These are phyloP conservation scores for Fusarium poae DNA, from an alignment of 2,329 filamentous ascomycete species.

Conservation along the genomic window DNA sequence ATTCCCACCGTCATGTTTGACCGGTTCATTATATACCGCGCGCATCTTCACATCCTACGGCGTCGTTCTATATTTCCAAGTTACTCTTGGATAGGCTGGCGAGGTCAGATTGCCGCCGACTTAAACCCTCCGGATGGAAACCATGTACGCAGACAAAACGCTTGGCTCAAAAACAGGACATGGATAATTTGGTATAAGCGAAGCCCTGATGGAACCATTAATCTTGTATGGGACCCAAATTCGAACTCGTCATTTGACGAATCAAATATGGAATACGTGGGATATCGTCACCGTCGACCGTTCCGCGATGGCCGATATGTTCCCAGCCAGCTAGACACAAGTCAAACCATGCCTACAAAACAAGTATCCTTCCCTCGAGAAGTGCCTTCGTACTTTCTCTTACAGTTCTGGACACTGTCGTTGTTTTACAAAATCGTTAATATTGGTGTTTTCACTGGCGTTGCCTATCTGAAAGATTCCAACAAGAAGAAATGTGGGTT, in stretches of 20 bases:
- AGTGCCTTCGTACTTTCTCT: slow-evolving; percentile 3
- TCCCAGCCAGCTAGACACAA: background rate
- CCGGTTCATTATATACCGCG: background rate
- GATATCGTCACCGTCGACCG: slow-evolving; percentile 1
- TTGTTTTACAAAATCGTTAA: slow-evolving; percentile 2
- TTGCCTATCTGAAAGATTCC: background rate
- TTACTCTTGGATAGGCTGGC: slow-evolving; percentile 33
- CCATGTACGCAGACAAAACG: background rate
- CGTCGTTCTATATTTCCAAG: slow-evolving; percentile 25
- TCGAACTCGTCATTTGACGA: background rate
- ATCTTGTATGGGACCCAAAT: slow-evolving; percentile 16
- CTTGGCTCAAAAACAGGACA: background rate
- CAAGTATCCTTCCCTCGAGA: background rate
- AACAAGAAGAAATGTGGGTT: background rate
- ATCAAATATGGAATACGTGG: background rate
- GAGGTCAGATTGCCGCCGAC: background rate
- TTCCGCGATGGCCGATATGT: background rate
- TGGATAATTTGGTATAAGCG: slow-evolving; percentile 36
- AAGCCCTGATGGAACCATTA: slow-evolving; percentile 1
- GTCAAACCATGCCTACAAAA: background rate
- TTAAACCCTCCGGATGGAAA: background rate
- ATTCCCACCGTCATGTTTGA: slow-evolving; percentile 13
- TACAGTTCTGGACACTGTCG: slow-evolving; percentile 37
- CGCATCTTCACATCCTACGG: rapidly evolving
- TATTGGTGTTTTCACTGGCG: slow-evolving; percentile 6